A percentile compares a stretch with the other conserved stretches of the same genome.
phyloP scores from a whole-genome alignment of 768 basidiomycete genomes.

The Termitomyces sp. region DNA sequence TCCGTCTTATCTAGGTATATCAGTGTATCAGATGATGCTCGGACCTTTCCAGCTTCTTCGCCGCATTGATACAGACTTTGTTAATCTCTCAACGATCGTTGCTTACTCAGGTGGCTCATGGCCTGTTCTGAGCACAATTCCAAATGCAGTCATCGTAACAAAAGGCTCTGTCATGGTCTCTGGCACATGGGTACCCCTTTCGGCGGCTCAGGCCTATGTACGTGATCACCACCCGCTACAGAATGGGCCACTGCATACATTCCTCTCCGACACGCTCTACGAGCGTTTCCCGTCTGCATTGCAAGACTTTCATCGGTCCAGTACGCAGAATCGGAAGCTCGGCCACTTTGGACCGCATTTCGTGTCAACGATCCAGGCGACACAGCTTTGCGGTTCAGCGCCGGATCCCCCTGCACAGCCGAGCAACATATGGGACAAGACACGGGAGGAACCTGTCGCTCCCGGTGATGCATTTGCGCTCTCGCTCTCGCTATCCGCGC shows the following conservation, averaged over 20 bases:
- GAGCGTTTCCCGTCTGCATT: slow-evolving; percentile 59
- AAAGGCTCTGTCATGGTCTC: slow-evolving; percentile 47
- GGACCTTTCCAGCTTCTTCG: slow-evolving; percentile 53
- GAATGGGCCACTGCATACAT: slow-evolving; percentile 37
- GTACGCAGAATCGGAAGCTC: slow-evolving; percentile 38
- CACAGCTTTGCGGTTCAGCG: slow-evolving; percentile 19
- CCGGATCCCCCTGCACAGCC: not conserved
- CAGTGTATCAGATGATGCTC: slow-evolving; percentile 67
- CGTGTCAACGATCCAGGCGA: slow-evolving; percentile 41
- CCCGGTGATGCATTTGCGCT: slow-evolving; percentile 6
- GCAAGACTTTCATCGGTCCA: slow-evolving; percentile 49
- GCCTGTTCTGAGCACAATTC: slow-evolving; percentile 31
- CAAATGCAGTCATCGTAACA: slow-evolving; percentile 43
- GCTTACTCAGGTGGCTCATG: slow-evolving; percentile 35
- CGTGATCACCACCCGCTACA: slow-evolving; percentile 38
- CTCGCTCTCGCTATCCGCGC: slow-evolving; percentile 5
- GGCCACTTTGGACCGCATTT: slow-evolving; percentile 66
- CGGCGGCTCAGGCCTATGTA: slow-evolving; percentile 46
- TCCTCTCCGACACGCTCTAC: slow-evolving; percentile 57
- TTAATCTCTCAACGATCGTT: slow-evolving; percentile 60
- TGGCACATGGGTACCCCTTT: slow-evolving; percentile 70
- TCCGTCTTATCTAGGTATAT: slow-evolving; percentile 42
- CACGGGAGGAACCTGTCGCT: not conserved
- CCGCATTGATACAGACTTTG: slow-evolving; percentile 75
- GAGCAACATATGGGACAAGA: slow-evolving; percentile 11